These are phyloP conservation scores for Pseudoturritis turrita DNA, from an alignment of 345 rosid genomes.

Conservation along the genomic window DNA sequence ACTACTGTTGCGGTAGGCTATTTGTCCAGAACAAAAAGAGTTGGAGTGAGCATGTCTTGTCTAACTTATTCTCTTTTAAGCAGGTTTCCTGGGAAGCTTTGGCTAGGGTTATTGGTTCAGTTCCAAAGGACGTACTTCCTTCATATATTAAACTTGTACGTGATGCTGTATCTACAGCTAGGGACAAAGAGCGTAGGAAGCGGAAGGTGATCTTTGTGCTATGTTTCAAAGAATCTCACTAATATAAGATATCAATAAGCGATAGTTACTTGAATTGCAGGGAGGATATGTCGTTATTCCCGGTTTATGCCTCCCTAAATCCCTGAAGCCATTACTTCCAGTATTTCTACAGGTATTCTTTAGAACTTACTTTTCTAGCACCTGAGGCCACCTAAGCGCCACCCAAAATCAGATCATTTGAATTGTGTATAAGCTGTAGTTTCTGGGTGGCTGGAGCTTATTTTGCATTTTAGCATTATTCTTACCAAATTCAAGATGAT, in stretches of 20 bases:
- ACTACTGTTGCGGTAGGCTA: conserved; percentile 68
- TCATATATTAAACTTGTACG: conserved; percentile 85
- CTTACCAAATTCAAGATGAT: background rate
- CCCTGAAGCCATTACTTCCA: conserved; percentile 94
- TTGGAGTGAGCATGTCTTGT: conserved; percentile 3
- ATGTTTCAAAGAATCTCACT: background rate
- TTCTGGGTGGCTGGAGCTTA: background rate
- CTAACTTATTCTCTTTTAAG: conserved; percentile 24
- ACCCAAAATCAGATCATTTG: background rate
- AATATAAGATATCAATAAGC: background rate
- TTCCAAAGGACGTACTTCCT: conserved; percentile 91
- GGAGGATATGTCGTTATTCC: conserved; percentile 88
- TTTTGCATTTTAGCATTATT: background rate
- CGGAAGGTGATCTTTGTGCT: conserved; percentile 55
- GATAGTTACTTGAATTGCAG: conserved; percentile 41
- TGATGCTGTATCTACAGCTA: conserved; percentile 89
- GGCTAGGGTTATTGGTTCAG: conserved; percentile 77
- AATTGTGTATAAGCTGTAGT: background rate
- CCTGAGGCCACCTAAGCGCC: background rate
- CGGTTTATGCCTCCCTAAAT: conserved; percentile 91
- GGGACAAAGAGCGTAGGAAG: conserved; percentile 88
- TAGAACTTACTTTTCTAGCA: background rate
- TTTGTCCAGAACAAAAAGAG: conserved; percentile 5
- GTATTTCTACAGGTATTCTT: conserved; percentile 75
- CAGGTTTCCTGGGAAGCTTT: conserved; percentile 97